These are phyloP conservation scores for Bondarzewia mesenterica DNA, from an alignment of 1,284 basidiomycete species.

Conservation along the genomic window DNA sequence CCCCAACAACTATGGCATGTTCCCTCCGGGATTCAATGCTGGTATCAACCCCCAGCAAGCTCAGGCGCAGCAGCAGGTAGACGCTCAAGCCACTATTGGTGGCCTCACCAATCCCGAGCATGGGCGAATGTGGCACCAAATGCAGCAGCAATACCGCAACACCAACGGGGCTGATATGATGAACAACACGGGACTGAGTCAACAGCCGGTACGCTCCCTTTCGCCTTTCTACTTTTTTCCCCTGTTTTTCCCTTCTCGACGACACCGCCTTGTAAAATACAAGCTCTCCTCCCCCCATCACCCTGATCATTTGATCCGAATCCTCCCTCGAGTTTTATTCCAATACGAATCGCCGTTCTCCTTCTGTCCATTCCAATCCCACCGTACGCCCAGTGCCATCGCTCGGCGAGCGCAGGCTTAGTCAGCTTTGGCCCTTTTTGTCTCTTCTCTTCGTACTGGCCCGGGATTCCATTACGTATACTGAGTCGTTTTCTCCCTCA, in stretches of 20 bases:
- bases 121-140: conserved; percentile 47
- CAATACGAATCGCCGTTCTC: too few species aligned
- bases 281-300: too few species aligned
- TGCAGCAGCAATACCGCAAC: conserved; percentile 33
- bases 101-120: conserved; percentile 39
- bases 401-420: conserved; percentile 9
- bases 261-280: conserved; percentile 1
- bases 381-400: too few species aligned
- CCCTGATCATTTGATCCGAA: too few species aligned
- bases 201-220: neutral
- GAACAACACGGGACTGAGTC: conserved; percentile 17
- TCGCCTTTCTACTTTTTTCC: neutral
- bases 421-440: conserved; percentile 8
- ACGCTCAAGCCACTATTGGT: conserved; percentile 31
- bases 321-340: too few species aligned
- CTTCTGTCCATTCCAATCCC: too few species aligned
- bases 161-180: conserved; percentile 14
- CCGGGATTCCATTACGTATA: neutral
- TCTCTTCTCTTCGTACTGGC: neutral
- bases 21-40: conserved; percentile 36
- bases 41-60: conserved; percentile 30
- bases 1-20: conserved; percentile 37
- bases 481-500: neutral
- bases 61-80: conserved; percentile 17
- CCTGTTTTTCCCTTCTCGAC: neutral